Evolutionary conservation across 495 filamentous ascomycete species (phyloP), one percentile per base, ranked within the genome.

Genomic region (Daldinia caldariorum): DNA sequence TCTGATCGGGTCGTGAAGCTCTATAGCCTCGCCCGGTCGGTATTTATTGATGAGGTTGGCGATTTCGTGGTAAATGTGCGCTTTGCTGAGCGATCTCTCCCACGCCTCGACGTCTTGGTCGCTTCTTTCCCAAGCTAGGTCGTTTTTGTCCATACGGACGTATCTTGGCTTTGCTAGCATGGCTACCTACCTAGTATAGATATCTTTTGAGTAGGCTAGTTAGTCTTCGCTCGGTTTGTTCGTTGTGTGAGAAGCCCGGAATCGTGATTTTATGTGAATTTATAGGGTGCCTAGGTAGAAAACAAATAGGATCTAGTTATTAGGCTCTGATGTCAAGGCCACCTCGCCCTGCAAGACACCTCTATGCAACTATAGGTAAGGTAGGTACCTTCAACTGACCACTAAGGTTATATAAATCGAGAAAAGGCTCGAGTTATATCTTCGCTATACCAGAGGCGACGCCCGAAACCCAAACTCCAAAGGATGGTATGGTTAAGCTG

Each of bases 101-200:
- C 73, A 77, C n/a, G 45, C 50, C 6, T 69, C 66, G 3, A 31
- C 18, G 3, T 53, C 43, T 31, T 73, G 61, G 29, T 79, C 75
- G 45, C 69, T 67, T 63, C 60, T 71, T 51, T 76, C 71, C 77
- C 71, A 77, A n/a, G 74, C 74, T 14, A 77, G 39, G 61, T 76
- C 71, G 53, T 77, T 71, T 41, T 58, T 65, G 4, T n/a, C 35
- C 69, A 55, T 62, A 4, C 51, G 37, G 8, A 63, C 1, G 38
- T 29, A 55, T 58, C 61, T 72, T n/a, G 3, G 8, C n/a, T 66
- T 69, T 9, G 61, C n/a, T 6, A 38, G 56, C 65, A 69, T 69
- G 3, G 8, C 5, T 32, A 3, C n/a, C n/a, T n/a, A n/a, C n/a
- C n/a, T n/a, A 0, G 12, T 16, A 32, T 4, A 8, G 18, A 31